Conservation (phyloP, 257 asterid genomes). For the Knoxia roxburghii region DNA sequence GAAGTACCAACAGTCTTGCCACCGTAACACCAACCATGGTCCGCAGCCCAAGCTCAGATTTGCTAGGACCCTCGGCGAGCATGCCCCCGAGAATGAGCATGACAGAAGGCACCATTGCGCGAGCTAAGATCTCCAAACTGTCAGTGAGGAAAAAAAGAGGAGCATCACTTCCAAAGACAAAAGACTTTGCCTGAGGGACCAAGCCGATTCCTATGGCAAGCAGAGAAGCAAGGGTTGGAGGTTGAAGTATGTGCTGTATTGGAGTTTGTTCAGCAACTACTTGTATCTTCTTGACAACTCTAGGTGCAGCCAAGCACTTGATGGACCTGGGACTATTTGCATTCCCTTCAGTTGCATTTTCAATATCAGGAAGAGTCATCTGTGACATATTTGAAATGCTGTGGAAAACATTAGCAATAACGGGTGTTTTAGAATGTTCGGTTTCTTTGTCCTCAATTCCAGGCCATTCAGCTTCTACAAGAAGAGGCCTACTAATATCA, state of each 20-base stretch:
- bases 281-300: constrained; percentile 28
- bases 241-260: constrained; percentile 30
- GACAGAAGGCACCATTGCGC: constrained; percentile 42
- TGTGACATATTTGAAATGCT: constrained; percentile 7
- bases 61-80: constrained; percentile 40
- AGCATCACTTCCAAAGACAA: constrained; percentile 32
- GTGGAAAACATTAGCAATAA: constrained; percentile 25
- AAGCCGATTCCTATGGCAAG: constrained; percentile 32
- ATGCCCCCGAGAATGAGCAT: constrained; percentile 46
- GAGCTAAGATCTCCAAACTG: constrained; percentile 37
- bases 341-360: constrained; percentile 8
- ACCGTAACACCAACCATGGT: constrained; percentile 36
- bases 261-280: constrained; percentile 38
- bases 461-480: constrained; percentile 43
- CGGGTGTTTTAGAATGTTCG: constrained; percentile 31
- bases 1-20: constrained; percentile 34
- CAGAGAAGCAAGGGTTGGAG: constrained; percentile 40
- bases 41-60: constrained; percentile 35
- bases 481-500: constrained; percentile 24
- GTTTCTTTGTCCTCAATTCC: constrained; percentile 30
- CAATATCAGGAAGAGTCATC: constrained; percentile 12
- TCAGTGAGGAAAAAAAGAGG: constrained; percentile 32
- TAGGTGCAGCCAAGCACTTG: constrained; percentile 27
- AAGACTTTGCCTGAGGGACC: constrained; percentile 28
- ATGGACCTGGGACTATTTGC: constrained; percentile 8